These are phyloP conservation scores for Claviceps paspali DNA, from an alignment of 2,329 filamentous ascomycete species.

Conservation along the genomic window DNA sequence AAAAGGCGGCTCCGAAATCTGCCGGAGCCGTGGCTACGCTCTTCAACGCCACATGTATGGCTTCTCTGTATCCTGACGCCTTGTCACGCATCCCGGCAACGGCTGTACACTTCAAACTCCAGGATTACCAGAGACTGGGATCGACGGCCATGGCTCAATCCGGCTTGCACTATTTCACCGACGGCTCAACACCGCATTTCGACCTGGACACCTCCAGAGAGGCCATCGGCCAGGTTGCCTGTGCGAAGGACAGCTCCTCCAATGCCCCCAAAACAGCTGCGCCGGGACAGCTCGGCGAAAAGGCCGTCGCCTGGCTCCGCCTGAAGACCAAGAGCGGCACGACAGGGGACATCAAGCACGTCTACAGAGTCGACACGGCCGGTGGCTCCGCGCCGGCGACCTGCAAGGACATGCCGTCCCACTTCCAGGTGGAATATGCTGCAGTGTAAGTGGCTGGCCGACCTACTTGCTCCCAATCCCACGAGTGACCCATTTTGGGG, in stretches of 20 bases:
- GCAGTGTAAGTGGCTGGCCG: slow-evolving; percentile 54
- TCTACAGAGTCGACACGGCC: slow-evolving; percentile 74
- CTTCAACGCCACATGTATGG: slow-evolving; percentile 76
- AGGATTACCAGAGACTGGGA: slow-evolving; percentile 25
- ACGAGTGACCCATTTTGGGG: too few relatives aligned
- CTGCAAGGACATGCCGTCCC: slow-evolving; percentile 47
- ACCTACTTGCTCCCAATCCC: too few relatives aligned
- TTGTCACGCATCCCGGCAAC: slow-evolving; percentile 49
- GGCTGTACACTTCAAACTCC: slow-evolving; percentile 50
- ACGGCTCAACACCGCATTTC: slow-evolving; percentile 61
- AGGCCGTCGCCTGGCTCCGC: slow-evolving; percentile 69
- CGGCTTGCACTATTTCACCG: slow-evolving; percentile 70
- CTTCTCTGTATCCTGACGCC: slow-evolving; percentile 51
- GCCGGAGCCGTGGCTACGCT: slow-evolving; percentile 68
- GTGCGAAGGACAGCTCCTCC: slow-evolving; percentile 44
- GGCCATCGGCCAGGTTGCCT: slow-evolving; percentile 43
- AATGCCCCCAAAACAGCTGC: slow-evolving; percentile 47
- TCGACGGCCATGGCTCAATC: slow-evolving; percentile 49
- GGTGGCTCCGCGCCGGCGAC: slow-evolving; percentile 62
- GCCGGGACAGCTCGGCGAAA: slow-evolving; percentile 45
- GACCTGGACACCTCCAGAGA: slow-evolving; percentile 46
- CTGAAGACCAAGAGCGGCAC: slow-evolving; percentile 37
- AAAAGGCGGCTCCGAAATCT: slow-evolving; percentile 45
- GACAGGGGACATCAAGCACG: slow-evolving; percentile 52
- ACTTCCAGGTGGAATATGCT: slow-evolving; percentile 65